Conservation (phyloP, 306 rosid genomes). For the Lablab purpureus region DNA sequence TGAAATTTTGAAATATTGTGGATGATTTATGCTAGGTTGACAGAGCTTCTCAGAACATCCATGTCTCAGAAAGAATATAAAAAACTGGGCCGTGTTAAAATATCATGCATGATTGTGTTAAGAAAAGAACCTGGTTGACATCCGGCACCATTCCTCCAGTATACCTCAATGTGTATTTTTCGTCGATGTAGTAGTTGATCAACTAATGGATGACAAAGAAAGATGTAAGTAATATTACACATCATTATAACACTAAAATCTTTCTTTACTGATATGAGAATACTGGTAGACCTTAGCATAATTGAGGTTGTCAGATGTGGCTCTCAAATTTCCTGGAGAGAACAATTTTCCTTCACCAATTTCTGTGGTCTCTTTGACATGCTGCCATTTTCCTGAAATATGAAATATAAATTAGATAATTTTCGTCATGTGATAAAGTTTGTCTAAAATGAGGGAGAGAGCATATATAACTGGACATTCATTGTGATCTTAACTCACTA, state of each 20-base stretch:
- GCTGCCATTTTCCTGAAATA: slow-evolving; percentile 93
- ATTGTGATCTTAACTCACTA: not conserved
- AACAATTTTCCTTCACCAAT: slow-evolving; percentile 95
- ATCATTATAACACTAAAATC: not conserved
- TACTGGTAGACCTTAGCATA: slow-evolving; percentile 70
- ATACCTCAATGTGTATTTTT: slow-evolving; percentile 96
- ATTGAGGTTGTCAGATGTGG: slow-evolving; percentile 88
- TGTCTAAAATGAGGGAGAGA: not conserved
- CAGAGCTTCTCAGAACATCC: not conserved
- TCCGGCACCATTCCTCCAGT: slow-evolving; percentile 99
- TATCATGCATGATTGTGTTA: slow-evolving; percentile 33
- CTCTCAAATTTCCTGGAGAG: slow-evolving; percentile 99
- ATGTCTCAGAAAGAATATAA: not conserved
- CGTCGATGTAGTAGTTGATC: slow-evolving; percentile 79
- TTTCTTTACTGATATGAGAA: slow-evolving; percentile 26
- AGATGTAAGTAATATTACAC: slow-evolving; percentile 41
- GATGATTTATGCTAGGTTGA: not conserved
- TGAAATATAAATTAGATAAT: slow-evolving; percentile 29
- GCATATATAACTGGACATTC: not conserved
- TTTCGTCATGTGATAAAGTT: slow-evolving; percentile 32
- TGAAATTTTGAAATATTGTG: not conserved
- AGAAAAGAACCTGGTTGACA: slow-evolving; percentile 83
- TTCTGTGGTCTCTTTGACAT: slow-evolving; percentile 94
- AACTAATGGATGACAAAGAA: slow-evolving; percentile 60
- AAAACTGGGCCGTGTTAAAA: not conserved